Evolutionary conservation across 176 grass and related monocot genomes (phyloP).

Genomic region (Pharus latifolius): DNA sequence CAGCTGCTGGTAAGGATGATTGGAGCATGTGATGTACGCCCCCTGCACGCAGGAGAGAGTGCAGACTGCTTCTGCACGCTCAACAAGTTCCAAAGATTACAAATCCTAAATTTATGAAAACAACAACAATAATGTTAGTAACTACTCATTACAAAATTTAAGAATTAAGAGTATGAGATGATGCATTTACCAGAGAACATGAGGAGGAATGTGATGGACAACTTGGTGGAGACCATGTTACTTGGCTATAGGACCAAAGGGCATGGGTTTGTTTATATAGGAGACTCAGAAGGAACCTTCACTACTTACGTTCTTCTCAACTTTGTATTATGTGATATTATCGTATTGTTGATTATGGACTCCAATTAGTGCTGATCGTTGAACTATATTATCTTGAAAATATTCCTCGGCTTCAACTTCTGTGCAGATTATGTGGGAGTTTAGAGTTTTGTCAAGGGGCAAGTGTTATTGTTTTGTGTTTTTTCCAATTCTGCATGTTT

Average conservation of each 20-base stretch:
- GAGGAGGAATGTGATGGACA: background rate
- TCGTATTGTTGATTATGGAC: too few species aligned
- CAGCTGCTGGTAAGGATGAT: background rate
- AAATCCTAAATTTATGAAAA: background rate
- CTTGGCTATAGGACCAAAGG: background rate
- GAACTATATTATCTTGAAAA: too few species aligned
- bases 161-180: too few species aligned
- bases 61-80: constrained; percentile 14
- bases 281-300: background rate
- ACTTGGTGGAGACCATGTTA: background rate
- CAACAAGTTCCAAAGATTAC: background rate
- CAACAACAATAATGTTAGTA: background rate
- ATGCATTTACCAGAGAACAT: background rate
- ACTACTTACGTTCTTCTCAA: background rate
- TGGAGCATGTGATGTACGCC: background rate
- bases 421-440: too few species aligned
- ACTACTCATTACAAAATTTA: too few species aligned
- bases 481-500: too few species aligned
- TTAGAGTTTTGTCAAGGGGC: too few species aligned
- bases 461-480: too few species aligned
- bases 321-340: too few species aligned
- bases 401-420: too few species aligned
- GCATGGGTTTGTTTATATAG: background rate
- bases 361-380: too few species aligned
- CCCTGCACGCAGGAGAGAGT: background rate